A percentile compares a stretch with the other conserved stretches of the same genome.
Evolutionary conservation across 129 eudicot genomes (phyloP).

Genomic region (Cynara cardunculus): DNA sequence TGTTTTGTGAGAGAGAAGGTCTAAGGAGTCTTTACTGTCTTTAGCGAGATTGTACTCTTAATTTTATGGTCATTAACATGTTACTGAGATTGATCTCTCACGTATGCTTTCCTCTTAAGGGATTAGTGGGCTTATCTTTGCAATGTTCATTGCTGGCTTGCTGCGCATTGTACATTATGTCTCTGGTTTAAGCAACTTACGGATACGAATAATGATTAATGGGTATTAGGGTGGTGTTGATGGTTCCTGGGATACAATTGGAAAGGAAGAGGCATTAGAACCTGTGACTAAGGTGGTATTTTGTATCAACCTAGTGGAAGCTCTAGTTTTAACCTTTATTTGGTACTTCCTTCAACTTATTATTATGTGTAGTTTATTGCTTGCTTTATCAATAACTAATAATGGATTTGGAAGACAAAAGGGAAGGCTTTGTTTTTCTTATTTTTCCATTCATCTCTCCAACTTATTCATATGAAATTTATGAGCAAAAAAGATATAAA

Average conservation of each 20-base stretch:
- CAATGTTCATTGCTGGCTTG: conserved; percentile 4
- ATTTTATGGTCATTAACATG: background rate
- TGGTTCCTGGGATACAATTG: background rate
- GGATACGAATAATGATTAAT: background rate
- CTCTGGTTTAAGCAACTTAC: background rate
- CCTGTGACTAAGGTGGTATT: background rate
- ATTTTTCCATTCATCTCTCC: background rate
- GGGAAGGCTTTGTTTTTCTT: background rate
- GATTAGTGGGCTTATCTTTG: background rate
- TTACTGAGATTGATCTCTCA: conserved; percentile 5
- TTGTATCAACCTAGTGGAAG: conserved; percentile 4
- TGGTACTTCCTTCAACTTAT: background rate
- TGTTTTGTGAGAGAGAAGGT: conserved; percentile 15
- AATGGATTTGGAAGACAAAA: background rate
- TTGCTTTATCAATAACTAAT: background rate
- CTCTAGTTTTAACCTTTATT: background rate
- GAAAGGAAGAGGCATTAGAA: background rate
- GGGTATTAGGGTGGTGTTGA: background rate
- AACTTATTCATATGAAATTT: background rate
- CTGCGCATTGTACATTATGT: background rate
- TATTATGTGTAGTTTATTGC: background rate
- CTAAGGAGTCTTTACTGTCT: conserved; percentile 8
- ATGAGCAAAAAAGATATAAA: background rate
- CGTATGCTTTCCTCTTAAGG: background rate
- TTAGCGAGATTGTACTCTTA: background rate